Evolutionary conservation across 441 rosid species (phyloP), one percentile per base, ranked within the genome.

Genomic region (Adansonia grandidieri): DNA sequence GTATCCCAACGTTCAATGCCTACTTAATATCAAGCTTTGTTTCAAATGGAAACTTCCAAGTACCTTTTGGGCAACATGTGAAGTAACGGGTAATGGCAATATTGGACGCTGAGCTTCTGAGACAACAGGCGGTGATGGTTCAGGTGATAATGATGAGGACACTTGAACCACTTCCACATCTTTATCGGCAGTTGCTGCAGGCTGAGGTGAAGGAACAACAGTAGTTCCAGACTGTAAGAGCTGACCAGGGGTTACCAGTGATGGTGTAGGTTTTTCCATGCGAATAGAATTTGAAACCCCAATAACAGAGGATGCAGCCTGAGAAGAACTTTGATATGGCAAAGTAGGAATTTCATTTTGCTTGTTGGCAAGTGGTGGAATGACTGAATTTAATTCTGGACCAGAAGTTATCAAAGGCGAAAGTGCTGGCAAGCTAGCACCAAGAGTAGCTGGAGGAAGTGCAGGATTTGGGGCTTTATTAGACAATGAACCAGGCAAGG

Each of bases 31-130:
- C 2, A 3, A 61, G 66, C 66, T 61, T 61, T 62, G 17, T 62
- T 32, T 28, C 14, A 63, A 32, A 63, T 32, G 11, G 66, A 62
- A 62, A 9, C 42, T 44, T 37, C 3, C n/a, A 53, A 65, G 42
- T 66, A 91, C 93, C 92, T 82, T 86, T n/a, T 88, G 85, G 77
- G 66, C 77, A 73, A 88, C 76, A 60, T 85, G 84, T 60, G 89
- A 87, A 69, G 88, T 86, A 51, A 88, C 84, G 72, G 98, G 99
- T 81, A 92, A 85, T 62, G 98, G 94, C 82, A 95, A 86, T 73
- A 95, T 87, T 20, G 98, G 96, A n/a, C 95, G 97, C 84, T 91
- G 94, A 76, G 87, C 84, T 85, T 87, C 94, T 5, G 86, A 78
- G 19, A 81, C 83, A 69, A 76, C 66, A 3, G 92, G 81, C 53